Evolutionary conservation across 2,329 filamentous ascomycete genomes (phyloP), one percentile per base, ranked within the genome.

Genomic region (Domatiomyces catenatus): DNA sequence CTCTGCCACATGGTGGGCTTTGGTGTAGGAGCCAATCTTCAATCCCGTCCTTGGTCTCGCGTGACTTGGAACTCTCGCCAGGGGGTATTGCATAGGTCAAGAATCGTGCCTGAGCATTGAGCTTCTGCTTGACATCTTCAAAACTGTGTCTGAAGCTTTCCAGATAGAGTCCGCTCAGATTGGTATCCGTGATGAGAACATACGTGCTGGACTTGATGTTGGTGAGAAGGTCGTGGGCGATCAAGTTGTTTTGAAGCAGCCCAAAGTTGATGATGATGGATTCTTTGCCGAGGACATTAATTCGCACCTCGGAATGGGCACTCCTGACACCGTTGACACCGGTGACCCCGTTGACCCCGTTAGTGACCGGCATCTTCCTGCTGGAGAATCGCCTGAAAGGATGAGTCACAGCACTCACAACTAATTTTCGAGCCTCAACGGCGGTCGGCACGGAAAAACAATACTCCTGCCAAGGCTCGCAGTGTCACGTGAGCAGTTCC

Each of bases 1-100:
- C 92, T 59, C 92, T 77, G 22, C 89, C 94, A 71, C 92, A 98
- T 82, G 71, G 71, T n/a, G 70, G 70, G 48, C 83, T 81, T 61
- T 94, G 80, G 58, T 81, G 79, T 52, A 96, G 75, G 79, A 98
- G 83, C 92, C 92, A 98, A 68, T 98, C 92, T 67, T 98, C 92
- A 49, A 98, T 89, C 60, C 90, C 84, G 45, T 84, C 89, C 69
- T 96, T 96, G 48, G 89, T 95, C 65, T 88, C 83, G 56, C 92
- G 80, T 58, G 86, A 86, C 69, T 98, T 98, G 49, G 89, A 94
- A 53, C 81, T 86, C 71, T 98, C 92, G 53, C 92, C 92, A 0
- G 92, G 92, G 1, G 88, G 81, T 53, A 94, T 88, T 59, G 80
- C 75, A 67, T 94, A 92, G 46, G 84, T 84, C 56, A 98, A 78